These are phyloP conservation scores for Cadophora malorum DNA, from an alignment of 2,329 filamentous ascomycete species.

Conservation along the genomic window DNA sequence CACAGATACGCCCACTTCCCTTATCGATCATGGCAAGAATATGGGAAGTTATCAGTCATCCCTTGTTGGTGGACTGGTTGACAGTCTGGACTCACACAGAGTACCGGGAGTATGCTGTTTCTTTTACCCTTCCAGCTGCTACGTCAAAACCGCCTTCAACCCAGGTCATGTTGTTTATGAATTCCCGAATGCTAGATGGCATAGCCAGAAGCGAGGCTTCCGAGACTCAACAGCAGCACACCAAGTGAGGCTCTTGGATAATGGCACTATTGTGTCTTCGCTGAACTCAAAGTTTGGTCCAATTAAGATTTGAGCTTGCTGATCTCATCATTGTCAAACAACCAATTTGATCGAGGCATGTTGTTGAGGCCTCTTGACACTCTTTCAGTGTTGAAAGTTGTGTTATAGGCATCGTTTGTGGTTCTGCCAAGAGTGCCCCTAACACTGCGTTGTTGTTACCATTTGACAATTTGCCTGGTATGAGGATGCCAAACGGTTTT, in stretches of 20 bases:
- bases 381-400: not conserved
- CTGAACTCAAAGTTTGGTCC: not conserved
- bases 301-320: not conserved
- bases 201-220: not conserved
- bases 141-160: not conserved
- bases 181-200: not conserved
- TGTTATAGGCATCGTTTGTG: not conserved
- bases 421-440: not conserved
- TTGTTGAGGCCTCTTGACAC: not conserved
- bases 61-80: not conserved
- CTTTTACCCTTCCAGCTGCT: not conserved
- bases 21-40: constrained; percentile 8
- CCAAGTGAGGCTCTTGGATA: not conserved
- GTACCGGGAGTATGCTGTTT: not conserved
- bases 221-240: not conserved
- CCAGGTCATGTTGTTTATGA: not conserved
- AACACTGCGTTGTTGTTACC: not conserved
- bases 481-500: not conserved
- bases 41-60: not conserved
- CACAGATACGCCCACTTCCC: not conserved
- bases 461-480: not conserved
- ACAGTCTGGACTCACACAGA: not conserved
- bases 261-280: not conserved
- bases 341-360: not conserved
- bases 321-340: not conserved